Evolutionary conservation across 306 rosid species (phyloP).

Genomic region (Prunus mume): DNA sequence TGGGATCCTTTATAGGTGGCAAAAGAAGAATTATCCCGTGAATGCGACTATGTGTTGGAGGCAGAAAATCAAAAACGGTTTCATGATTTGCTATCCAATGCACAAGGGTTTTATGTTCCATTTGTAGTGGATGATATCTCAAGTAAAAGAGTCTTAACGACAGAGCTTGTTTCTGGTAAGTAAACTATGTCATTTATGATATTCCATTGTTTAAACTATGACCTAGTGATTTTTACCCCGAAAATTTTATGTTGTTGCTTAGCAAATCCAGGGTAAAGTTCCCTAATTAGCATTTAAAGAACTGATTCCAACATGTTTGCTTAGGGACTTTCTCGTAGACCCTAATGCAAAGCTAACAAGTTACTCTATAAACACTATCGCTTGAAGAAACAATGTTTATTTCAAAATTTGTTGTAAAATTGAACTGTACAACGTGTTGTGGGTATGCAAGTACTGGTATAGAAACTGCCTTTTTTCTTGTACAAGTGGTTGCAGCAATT

Average conservation of each 20-base stretch:
- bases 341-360: neutral
- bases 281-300: neutral
- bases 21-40: slow-evolving; percentile 83
- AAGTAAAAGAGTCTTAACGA: slow-evolving; percentile 74
- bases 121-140: slow-evolving; percentile 70
- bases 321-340: neutral
- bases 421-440: neutral
- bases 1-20: slow-evolving; percentile 62
- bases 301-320: neutral
- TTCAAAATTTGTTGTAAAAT: neutral
- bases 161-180: slow-evolving; percentile 80
- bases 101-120: slow-evolving; percentile 80
- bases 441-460: neutral
- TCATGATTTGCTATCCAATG: slow-evolving; percentile 49
- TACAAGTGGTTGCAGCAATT: neutral
- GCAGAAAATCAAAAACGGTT: slow-evolving; percentile 79
- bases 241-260: neutral
- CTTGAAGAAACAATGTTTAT: neutral
- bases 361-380: neutral
- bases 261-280: neutral
- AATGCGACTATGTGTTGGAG: slow-evolving; percentile 90
- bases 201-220: slow-evolving; percentile 19
- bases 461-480: neutral
- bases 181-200: slow-evolving; percentile 16
- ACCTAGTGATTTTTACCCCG: neutral